Base-by-base conservation (phyloP, 805 yeast species). In the Hanseniaspora nectarophila region DNA sequence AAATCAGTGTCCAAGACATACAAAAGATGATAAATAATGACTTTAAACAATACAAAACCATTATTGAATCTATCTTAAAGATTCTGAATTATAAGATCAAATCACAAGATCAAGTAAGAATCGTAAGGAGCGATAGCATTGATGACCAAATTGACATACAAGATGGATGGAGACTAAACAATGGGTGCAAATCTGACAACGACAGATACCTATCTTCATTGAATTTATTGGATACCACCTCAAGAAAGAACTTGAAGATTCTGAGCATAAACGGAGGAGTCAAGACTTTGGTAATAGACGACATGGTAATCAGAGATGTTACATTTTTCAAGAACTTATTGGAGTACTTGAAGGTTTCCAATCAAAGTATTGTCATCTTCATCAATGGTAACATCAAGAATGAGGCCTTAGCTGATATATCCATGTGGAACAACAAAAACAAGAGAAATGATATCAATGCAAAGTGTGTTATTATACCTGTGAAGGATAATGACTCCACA, bases 381-480 rank as follows among this genome's bases (percentile, higher is more conserved):
- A 60, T 60, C 3, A 57, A 57, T 16, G 67, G 66, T 6, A 61
- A 62, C 29, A 58, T 61, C 44, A 46, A 45, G 21, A 62, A 64
- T 16, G 68, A 65, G 45, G 68, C 66, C 1, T 52, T 64, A 34
- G 55, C 61, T 2, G 56, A 62, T 0, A 64, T 65, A 21, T 60
- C 59, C 18, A 64, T 65, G 48, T 59, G 60, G 53, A 64, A 64
- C 49, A 65, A 65, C 53, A 64, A 60, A 53, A 63, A 60, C 40
- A 56, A 47, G 34, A 60, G 67, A 43, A 56, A 61, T 31, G 55
- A 54, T 5, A 56, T 54, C 16, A 29, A 49, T 4, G 54, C 61
- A 23, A 57, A 55, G 43, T 39, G 45, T 28, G 35, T 48, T 12
- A 48, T 48, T 5, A 48, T 48, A 40, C 52, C 52, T 13, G 52